Base-by-base conservation (phyloP, 352 stramenopile species). In the Phytophthora capsici region DNA sequence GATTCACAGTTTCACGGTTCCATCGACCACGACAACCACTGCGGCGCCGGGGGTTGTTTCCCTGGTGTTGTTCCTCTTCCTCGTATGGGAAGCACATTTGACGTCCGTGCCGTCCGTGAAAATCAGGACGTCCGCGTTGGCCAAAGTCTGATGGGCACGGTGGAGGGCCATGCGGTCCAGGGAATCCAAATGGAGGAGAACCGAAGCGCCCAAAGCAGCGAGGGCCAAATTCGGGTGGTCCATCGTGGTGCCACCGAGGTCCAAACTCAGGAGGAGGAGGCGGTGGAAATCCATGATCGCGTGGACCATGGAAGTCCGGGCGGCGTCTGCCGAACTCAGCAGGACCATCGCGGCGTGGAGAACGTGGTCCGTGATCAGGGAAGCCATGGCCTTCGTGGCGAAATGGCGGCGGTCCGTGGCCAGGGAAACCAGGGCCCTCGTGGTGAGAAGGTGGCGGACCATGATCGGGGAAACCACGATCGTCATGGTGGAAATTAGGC, bases 1-100 rank as follows among this genome's bases (percentile, higher is more conserved):
- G 57, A 23, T 81, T 59, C 16, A 53, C 62, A 20, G 49, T 50
- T 16, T 52, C 49, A 23, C 57, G 23, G 5, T 34, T 14, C 37
- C 58, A 72, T 47, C 58, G 53, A 23, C 53, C 57, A 59, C 62
- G 36, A 36, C 26, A 59, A 13, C 47, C 56, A 28, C 64, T 51
- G 16, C 47, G 65, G 10, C 48, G 30, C 26, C 61, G 54, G 34
- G 14, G 40, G 0, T 3, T 28, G 2, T 22, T 26, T 8, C 16
- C 38, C 22, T 49, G 25, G 22, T 50, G 25, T 43, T 62, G 54
- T 9, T 58, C 38, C n/a, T 60, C 40, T 8, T 70, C 37, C 13
- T 44, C 32, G 13, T 55, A 60, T 10, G 46, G 48, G 32, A 53
- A 64, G 9, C 23, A 40, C 30, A 28, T 54, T 28, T 53, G 44